These are phyloP conservation scores for Delphinella strobiligena DNA, from an alignment of 2,329 filamentous ascomycete genomes.

Conservation along the genomic window DNA sequence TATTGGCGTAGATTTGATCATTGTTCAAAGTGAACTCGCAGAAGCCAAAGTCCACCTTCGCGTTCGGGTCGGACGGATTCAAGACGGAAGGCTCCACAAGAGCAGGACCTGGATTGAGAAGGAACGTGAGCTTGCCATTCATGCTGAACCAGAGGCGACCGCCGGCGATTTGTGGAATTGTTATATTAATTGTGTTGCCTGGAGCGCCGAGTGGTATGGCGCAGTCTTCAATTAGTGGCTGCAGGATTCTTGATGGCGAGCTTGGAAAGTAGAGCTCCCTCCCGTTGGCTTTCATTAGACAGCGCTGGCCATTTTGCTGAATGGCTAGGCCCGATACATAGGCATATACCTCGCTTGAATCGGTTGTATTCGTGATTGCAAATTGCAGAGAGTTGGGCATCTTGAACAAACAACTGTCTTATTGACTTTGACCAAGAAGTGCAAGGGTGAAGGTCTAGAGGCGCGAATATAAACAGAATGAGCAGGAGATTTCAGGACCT, in stretches of 20 bases:
- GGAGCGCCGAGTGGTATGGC: slow-evolving; percentile 23
- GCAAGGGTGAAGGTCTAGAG: too few species aligned
- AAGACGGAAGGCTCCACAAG: slow-evolving; percentile 24
- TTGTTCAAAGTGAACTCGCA: slow-evolving; percentile 37
- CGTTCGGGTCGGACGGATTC: slow-evolving; percentile 31
- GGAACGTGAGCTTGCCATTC: slow-evolving; percentile 22
- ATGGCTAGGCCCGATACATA: slow-evolving; percentile 26
- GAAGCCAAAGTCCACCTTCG: slow-evolving; percentile 33
- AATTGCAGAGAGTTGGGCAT: slow-evolving; percentile 25
- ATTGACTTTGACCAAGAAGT: too few species aligned
- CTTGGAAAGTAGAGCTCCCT: slow-evolving; percentile 23
- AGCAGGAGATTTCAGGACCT: too few species aligned
- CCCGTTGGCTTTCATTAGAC: slow-evolving; percentile 23
- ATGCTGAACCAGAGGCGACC: slow-evolving; percentile 26
- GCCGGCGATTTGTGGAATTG: slow-evolving; percentile 26
- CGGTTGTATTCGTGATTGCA: slow-evolving; percentile 22
- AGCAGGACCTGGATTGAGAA: slow-evolving; percentile 24
- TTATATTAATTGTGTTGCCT: slow-evolving; percentile 20
- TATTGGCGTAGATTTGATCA: slow-evolving; percentile 36
- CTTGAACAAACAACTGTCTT: too few species aligned
- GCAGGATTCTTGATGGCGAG: slow-evolving; percentile 19
- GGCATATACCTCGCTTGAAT: slow-evolving; percentile 20
- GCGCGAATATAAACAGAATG: too few species aligned
- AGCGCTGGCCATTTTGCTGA: slow-evolving; percentile 20
- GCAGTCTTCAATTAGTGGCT: slow-evolving; percentile 22